Evolutionary conservation across 805 yeast genomes (phyloP), one percentile per base, ranked within the genome.

Genomic region (Sugiyamaella floridensis): DNA sequence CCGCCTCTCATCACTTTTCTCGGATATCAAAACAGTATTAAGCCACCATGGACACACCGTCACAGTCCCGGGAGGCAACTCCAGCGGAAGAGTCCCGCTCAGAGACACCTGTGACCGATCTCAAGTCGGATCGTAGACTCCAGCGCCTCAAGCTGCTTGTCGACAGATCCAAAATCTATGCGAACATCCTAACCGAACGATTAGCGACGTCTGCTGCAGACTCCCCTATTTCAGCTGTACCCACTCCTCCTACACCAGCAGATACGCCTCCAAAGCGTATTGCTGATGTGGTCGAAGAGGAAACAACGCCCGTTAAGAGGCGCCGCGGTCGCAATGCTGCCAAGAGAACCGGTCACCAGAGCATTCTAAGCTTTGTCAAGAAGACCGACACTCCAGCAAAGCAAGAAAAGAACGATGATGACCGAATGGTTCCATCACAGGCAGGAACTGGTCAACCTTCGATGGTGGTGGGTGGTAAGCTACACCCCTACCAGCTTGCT

Each of bases 141-240:
- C 76, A 78, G 50, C 76, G 88, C 51, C 71, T 92, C 50, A 79
- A 86, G 53, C 82, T 80, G 40, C 74, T 92, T 57, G 89, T 92
- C n/a, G 85, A 86, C 61, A 84, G 87, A 63, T 87, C 97, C 15
- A 90, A 89, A 64, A 79, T 90, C 1, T 92, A 88, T 68, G 85
- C 97, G 0, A 80, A 83, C 56, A 88, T 92, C 58, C 86, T 92
- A 43, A 82, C 95, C 2, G 90, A 89, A 49, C 83, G 90, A 10
- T 75, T 92, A 32, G 61, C 53, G 4, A 26, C 51, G 10, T 20
- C 49, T 16, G 16, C 53, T 12, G 58, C 54, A 4, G 19, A 46
- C 20, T 26, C 51, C 12, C 16, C 52, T 18, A 11, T 34, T 11
- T 18, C n/a, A 14, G 34, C 26, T 12, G 45, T 16, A 9, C 45